Evolutionary conservation across 2,329 filamentous ascomycete species (phyloP).

Genomic region (Tolypocladium tundrense): DNA sequence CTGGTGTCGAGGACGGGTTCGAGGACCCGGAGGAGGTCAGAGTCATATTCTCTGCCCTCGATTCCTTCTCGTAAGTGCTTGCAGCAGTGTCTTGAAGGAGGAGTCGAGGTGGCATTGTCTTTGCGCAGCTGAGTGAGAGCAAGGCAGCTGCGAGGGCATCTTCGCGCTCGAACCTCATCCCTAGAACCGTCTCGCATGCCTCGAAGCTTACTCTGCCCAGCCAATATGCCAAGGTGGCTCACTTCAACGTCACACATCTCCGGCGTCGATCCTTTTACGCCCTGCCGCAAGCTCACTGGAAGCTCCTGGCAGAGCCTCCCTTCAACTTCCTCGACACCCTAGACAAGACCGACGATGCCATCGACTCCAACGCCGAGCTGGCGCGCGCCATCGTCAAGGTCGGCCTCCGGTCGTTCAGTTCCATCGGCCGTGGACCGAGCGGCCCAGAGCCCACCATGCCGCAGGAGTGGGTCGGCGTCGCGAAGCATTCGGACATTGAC

Average conservation of each 20-base stretch:
- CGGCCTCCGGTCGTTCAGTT: constrained; percentile 57
- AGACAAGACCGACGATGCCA: constrained; percentile 71
- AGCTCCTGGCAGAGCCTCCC: constrained; percentile 67
- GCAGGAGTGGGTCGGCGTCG: constrained; percentile 57
- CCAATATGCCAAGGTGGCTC: constrained; percentile 74
- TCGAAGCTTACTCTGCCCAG: constrained; percentile 29
- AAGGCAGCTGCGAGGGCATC: not conserved
- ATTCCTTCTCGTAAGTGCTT: constrained; percentile 73
- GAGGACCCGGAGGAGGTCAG: constrained; percentile 70
- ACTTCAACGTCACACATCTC: constrained; percentile 84
- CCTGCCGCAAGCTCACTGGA: constrained; percentile 73
- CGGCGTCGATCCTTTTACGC: constrained; percentile 90
- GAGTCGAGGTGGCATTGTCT: not conserved
- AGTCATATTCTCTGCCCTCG: constrained; percentile 71
- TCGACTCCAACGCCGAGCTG: constrained; percentile 78
- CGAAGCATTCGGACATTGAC: constrained; percentile 67
- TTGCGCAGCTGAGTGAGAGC: not conserved
- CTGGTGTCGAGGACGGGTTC: constrained; percentile 53
- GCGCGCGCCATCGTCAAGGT: constrained; percentile 66
- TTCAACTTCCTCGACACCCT: constrained; percentile 77
- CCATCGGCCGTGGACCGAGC: constrained; percentile 26
- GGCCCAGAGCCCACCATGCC: constrained; percentile 37
- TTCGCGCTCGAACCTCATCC: not conserved
- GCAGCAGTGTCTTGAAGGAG: not conserved
- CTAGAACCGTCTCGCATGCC: not conserved